Percentiles rank a stretch among this genome's conserved stretches.
Evolutionary conservation across 2,329 filamentous ascomycete genomes (phyloP).

Genomic region (Apiospora rasikravindrae): DNA sequence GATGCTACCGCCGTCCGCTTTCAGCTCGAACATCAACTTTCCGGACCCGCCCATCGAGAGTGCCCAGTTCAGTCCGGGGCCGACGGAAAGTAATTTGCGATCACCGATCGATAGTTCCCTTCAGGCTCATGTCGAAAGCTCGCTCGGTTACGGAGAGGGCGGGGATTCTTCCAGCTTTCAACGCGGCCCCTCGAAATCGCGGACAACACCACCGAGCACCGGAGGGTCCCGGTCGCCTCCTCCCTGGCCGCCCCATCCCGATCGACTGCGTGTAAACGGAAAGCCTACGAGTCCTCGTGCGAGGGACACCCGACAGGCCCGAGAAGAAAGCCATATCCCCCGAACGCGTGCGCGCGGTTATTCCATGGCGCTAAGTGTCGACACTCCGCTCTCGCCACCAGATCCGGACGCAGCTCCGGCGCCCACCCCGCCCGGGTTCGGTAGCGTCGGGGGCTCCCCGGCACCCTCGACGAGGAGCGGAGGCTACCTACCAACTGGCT

Average conservation of each 20-base stretch:
- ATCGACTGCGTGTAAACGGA: neutral
- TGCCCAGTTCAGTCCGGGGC: too few species aligned
- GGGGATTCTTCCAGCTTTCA: neutral
- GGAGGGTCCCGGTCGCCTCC: neutral
- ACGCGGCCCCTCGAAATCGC: neutral
- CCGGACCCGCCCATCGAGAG: too few species aligned
- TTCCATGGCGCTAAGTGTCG: neutral
- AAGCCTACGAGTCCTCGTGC: too few species aligned
- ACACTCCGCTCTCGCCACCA: too few species aligned
- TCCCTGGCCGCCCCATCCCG: neutral
- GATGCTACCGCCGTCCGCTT: neutral
- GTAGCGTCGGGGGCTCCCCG: neutral
- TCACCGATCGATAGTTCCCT: neutral
- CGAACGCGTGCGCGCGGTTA: neutral
- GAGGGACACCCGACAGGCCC: too few species aligned
- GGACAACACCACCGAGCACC: neutral
- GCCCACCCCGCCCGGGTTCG: neutral
- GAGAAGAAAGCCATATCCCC: neutral
- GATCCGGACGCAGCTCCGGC: neutral
- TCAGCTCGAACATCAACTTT: neutral
- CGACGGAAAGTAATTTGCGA: neutral
- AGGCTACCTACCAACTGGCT: neutral
- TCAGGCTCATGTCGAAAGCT: neutral
- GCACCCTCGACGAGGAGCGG: neutral
- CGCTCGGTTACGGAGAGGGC: neutral